These are phyloP conservation scores for Penicillium decumbens DNA, from an alignment of 2,329 filamentous ascomycete genomes.

Conservation along the genomic window DNA sequence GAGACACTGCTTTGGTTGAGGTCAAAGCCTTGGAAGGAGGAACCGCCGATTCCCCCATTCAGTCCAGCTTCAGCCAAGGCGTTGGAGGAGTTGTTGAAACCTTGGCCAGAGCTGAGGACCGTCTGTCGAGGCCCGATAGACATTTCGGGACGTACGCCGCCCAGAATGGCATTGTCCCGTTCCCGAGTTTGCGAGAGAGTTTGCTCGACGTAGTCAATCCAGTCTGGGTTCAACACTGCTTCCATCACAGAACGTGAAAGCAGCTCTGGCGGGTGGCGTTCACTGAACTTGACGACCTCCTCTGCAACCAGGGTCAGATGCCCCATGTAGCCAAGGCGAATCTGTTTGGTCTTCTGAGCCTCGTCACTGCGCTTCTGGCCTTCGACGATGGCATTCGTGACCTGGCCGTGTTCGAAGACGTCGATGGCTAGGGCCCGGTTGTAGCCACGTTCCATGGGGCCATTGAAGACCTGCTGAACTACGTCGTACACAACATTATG, in stretches of 20 bases:
- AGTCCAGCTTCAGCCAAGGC: conserved; percentile 77
- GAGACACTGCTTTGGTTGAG: conserved; percentile 62
- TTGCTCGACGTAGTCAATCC: conserved; percentile 93
- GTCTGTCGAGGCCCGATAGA: conserved; percentile 73
- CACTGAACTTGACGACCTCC: conserved; percentile 97
- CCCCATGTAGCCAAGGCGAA: conserved; percentile 96
- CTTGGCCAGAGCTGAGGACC: conserved; percentile 57
- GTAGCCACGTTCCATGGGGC: conserved; percentile 91
- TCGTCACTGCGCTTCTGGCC: conserved; percentile 84
- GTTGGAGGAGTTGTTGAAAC: conserved; percentile 55
- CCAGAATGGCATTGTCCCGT: conserved; percentile 95
- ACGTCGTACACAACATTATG: conserved; percentile 99
- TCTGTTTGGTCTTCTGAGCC: conserved; percentile 75
- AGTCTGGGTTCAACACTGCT: conserved; percentile 80
- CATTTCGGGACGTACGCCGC: conserved; percentile 87
- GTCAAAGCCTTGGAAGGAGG: conserved; percentile 59
- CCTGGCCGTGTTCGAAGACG: conserved; percentile 82
- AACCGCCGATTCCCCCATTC: conserved; percentile 56
- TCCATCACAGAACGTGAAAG: conserved; percentile 80
- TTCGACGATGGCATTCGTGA: conserved; percentile 87
- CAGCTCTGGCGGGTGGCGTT: conserved; percentile 83
- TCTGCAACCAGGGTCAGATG: conserved; percentile 95
- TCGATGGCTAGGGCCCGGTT: conserved; percentile 87
- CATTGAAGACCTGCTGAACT: conserved; percentile 98
- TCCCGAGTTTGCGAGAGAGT: conserved; percentile 89